Conservation (phyloP, 177 flowering plant species). For the Vitis hybrid region DNA sequence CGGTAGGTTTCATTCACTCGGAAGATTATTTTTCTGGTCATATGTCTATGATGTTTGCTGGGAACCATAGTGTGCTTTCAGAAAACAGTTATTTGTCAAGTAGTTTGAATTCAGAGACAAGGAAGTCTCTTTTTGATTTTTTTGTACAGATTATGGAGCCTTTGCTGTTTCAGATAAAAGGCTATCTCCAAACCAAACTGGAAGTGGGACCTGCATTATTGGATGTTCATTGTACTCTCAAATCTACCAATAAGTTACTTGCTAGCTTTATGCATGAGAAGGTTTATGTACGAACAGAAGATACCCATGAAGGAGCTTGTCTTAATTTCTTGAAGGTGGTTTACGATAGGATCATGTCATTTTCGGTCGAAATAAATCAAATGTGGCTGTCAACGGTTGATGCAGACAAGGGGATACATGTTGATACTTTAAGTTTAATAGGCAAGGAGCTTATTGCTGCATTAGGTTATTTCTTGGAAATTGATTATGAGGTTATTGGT, state of each 20-base stretch:
- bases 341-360: constrained; percentile 32
- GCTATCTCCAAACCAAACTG: constrained; percentile 22
- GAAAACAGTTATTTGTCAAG: constrained; percentile 21
- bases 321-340: constrained; percentile 57
- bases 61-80: constrained; percentile 6
- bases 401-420: constrained; percentile 9
- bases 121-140: constrained; percentile 66
- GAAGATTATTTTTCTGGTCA: constrained; percentile 14
- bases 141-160: constrained; percentile 74
- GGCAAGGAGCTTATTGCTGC: constrained; percentile 58
- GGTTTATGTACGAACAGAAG: constrained; percentile 65
- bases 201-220: constrained; percentile 28
- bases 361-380: constrained; percentile 35
- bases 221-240: constrained; percentile 37
- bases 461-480: constrained; percentile 57
- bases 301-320: constrained; percentile 61
- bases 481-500: constrained; percentile 73
- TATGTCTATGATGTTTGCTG: constrained; percentile 7
- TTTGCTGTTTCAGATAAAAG: constrained; percentile 40
- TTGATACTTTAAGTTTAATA: constrained; percentile 25
- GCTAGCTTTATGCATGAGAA: constrained; percentile 44
- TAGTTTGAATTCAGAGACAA: constrained; percentile 43
- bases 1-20: constrained; percentile 9
- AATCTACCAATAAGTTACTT: constrained; percentile 60
- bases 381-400: constrained; percentile 20